These are phyloP conservation scores for Magnaporthales sp. DNA, from an alignment of 2,329 filamentous ascomycete species.

Conservation along the genomic window DNA sequence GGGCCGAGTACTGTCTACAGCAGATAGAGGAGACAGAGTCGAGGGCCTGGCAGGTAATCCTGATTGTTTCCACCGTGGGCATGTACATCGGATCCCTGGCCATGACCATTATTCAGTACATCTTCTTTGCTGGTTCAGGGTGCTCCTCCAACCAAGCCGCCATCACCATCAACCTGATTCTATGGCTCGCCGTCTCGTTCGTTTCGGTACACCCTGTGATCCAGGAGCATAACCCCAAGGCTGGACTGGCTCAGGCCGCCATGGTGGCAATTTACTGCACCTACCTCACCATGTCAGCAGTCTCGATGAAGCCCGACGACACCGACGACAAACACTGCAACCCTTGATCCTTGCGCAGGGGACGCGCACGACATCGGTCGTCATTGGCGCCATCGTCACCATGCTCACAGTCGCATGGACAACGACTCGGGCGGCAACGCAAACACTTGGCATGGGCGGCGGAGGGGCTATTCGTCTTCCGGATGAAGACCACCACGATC, in stretches of 20 bases:
- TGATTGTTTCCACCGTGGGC: constrained; percentile 84
- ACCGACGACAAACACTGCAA: constrained; percentile 90
- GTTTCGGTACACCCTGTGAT: constrained; percentile 85
- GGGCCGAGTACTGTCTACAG: constrained; percentile 91
- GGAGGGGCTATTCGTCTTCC: constrained; percentile 48
- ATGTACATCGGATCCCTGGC: constrained; percentile 89
- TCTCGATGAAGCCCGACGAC: constrained; percentile 96
- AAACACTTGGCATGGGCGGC: constrained; percentile 67
- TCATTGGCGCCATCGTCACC: constrained; percentile 89
- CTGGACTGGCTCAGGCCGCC: constrained; percentile 90
- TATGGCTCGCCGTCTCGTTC: constrained; percentile 71
- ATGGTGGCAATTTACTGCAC: constrained; percentile 98
- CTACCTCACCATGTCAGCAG: constrained; percentile 94
- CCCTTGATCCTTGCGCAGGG: constrained; percentile 79
- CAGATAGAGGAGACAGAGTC: constrained; percentile 91
- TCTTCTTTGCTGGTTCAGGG: constrained; percentile 76
- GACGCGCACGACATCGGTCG: constrained; percentile 80
- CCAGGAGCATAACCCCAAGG: constrained; percentile 87
- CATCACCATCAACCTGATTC: constrained; percentile 85
- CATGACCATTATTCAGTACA: constrained; percentile 95
- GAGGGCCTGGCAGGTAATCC: constrained; percentile 69
- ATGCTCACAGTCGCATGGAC: constrained; percentile 97
- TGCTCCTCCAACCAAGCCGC: constrained; percentile 96
- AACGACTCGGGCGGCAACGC: constrained; percentile 89
- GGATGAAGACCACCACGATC: constrained; percentile 65